A percentile compares a stretch with the other conserved stretches of the same genome.
phyloP scores from a whole-genome alignment of 2,329 filamentous ascomycete genomes.

The Aspergillus sp. region DNA sequence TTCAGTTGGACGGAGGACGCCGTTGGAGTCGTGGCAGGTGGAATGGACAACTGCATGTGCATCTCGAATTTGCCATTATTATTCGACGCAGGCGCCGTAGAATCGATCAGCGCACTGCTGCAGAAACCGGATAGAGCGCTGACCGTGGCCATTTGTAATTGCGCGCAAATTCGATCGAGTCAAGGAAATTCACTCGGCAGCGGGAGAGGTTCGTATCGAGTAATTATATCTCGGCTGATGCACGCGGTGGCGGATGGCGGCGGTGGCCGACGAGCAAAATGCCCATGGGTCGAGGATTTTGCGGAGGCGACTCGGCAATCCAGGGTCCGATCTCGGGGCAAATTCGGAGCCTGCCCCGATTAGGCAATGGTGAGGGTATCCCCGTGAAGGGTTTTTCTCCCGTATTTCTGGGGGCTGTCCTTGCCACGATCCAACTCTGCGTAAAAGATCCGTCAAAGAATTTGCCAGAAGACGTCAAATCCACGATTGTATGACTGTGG shows the following conservation, averaged over 20 bases:
- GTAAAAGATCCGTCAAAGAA: background rate
- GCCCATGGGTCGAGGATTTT: slow-evolving; percentile 1
- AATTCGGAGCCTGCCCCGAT: slow-evolving; percentile 12
- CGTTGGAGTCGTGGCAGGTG: background rate
- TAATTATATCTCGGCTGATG: slow-evolving; percentile 3
- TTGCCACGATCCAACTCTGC: background rate
- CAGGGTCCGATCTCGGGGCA: slow-evolving; percentile 1
- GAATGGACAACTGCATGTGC: background rate
- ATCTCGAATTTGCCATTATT: background rate
- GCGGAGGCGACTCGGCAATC: background rate
- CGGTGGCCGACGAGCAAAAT: background rate
- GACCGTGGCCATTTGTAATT: background rate
- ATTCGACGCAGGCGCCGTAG: background rate
- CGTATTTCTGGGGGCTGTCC: background rate
- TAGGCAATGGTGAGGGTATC: slow-evolving; percentile 27
- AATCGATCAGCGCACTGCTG: background rate
- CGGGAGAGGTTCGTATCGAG: slow-evolving; percentile 6
- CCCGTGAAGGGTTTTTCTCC: background rate
- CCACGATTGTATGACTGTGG: background rate
- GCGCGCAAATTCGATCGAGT: background rate
- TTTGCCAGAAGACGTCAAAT: background rate
- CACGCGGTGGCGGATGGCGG: slow-evolving; percentile 18
- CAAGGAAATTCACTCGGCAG: background rate
- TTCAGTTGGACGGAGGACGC: background rate
- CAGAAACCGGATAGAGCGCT: background rate